Evolutionary conservation across 805 yeast genomes (phyloP).

Genomic region (Cyberlindnera americana): DNA sequence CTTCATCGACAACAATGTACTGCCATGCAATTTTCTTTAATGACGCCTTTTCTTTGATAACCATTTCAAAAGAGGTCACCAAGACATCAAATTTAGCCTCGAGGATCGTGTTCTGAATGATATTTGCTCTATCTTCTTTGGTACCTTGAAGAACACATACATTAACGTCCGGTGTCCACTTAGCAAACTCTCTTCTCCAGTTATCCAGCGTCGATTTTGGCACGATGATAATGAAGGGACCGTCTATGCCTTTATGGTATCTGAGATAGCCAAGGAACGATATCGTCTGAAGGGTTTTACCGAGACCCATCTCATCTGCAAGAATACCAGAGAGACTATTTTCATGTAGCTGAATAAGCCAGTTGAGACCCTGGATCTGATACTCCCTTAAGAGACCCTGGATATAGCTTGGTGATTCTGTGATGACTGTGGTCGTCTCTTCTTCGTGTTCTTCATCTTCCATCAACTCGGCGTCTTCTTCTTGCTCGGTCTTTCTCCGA

Average conservation of each 20-base stretch:
- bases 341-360: conserved; percentile 88
- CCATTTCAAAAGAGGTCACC: conserved; percentile 91
- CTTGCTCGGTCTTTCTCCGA: conserved; percentile 87
- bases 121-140: conserved; percentile 68
- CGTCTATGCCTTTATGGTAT: conserved; percentile 71
- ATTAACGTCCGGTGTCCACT: conserved; percentile 94
- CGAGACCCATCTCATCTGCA: conserved; percentile 98
- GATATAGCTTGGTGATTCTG: conserved; percentile 80
- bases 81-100: conserved; percentile 84
- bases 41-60: conserved; percentile 78
- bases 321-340: conserved; percentile 87
- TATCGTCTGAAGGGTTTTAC: conserved; percentile 92
- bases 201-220: conserved; percentile 96
- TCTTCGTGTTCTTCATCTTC: conserved; percentile 72
- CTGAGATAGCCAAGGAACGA: conserved; percentile 87
- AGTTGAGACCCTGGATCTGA: conserved; percentile 91
- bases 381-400: conserved; percentile 82
- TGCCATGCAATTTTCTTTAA: conserved; percentile 88
- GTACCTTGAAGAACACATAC: conserved; percentile 84
- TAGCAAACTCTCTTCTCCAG: conserved; percentile 92
- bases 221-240: conserved; percentile 88
- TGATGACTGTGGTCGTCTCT: conserved; percentile 67
- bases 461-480: conserved; percentile 90
- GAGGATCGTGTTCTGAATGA: conserved; percentile 57
- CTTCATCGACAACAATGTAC: conserved; percentile 91